Base-by-base conservation (phyloP, 305 asterid genomes). In the Rubia occidens region DNA sequence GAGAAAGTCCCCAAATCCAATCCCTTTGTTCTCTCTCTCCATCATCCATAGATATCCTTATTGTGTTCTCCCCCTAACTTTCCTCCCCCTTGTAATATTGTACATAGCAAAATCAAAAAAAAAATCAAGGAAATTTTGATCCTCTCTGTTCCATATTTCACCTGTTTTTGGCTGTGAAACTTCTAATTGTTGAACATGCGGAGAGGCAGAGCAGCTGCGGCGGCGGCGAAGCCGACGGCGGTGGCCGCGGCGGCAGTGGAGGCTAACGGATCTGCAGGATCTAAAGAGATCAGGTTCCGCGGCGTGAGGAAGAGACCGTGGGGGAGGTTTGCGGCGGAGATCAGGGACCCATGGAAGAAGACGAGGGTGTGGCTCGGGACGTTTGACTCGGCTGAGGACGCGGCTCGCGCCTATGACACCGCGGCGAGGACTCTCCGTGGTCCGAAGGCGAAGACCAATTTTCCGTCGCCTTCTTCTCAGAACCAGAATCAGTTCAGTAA, bases 281-380 rank as follows among this genome's bases (percentile, higher is more conserved):
- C 81, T 45, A 75, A 74, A 55, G 92, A 80, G 80, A 80, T 83
- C 76, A 78, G 78, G 74, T 86, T 81, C 75, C 83, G 93, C 0
- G 93, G 93, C 0, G 93, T 86, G 4, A 70, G 93, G 21, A 84
- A 84, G 64, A 72, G 92, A 64, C 92, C 89, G 4, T 86, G 92
- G 89, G 92, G 92, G 0, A 72, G 86, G 18, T 87, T 79, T 40
- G 93, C 93, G 1, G 93, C 93, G 0, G 93, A 87, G 78, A 87
- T 87, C 66, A 74, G 93, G 58, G 89, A 87, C 78, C 92, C 92
- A 0, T 78, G 78, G 85, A 86, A 86, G 79, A 86, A 84, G 64
- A 72, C 85, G 1, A 76, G 93, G 14, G 87, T 87, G 15, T 87
- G 93, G 93, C 84, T 87, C 0, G 93, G 93, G 4, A 87, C 93